Base-by-base conservation (phyloP, 495 filamentous ascomycete genomes). In the Podospora pseudocomata region DNA sequence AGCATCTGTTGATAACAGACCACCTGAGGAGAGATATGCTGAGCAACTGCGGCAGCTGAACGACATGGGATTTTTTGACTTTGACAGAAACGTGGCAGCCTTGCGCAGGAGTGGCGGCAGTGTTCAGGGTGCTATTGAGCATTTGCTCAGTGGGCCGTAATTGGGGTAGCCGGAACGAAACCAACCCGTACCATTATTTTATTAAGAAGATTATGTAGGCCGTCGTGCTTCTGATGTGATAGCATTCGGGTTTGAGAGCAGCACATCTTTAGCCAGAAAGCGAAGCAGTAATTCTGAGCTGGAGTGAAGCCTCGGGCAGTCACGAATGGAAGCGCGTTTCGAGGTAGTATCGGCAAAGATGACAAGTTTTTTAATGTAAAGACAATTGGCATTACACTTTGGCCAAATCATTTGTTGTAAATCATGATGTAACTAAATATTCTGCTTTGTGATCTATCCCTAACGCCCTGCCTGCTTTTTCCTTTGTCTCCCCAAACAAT, bases 41-140 rank as follows among this genome's bases (percentile, higher is more conserved):
- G 88, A 91, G 16, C 96, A 99, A 75, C 81, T 99, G 60, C 84
- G 92, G 60, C 94, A 97, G 76, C 80, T 99, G 70, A 98, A 99
- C 76, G 95, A 98, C 65, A 99, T 99, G 96, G 96, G 96, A 4
- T 98, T 99, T 78, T 96, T 88, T 75, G 95, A 99, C 71, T 98
- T 98, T 74, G 94, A 98, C 65, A 78, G 90, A 74, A 99, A 99
- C 70, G 87, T 99, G 53, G 87, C 89, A 71, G 96, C 96, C 19
- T 80, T 99, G 77, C 87, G 95, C 79, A 85, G 93, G 70, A 88
- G 91, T 66, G 96, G 96, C 0, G 96, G 96, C 6, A 97, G 92
- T 76, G 95, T 98, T 68, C 92, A 98, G 76, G 96, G 94, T 3
- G 96, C 96, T 15, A 88, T 98, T 64, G 93, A 98, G 78, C 89